Evolutionary conservation across 768 basidiomycete species (phyloP), one percentile per base, ranked within the genome.

Genomic region (Trametes gibbosa): DNA sequence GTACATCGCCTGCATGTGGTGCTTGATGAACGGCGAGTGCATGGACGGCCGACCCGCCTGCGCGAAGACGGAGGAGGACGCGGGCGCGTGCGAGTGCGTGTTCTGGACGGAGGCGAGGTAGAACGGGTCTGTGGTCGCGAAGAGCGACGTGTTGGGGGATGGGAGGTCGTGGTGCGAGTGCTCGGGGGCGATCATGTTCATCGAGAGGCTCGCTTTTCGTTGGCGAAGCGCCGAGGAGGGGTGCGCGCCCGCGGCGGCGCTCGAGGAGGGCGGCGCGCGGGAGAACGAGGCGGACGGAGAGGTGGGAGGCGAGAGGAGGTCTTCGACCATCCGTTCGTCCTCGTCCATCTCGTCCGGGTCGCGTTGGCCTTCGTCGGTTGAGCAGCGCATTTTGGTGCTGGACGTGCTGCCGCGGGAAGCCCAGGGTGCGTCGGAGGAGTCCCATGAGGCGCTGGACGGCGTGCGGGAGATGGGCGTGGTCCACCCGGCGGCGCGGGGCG

Each of bases 111-210:
- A 74, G 21, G 80, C 77, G 58, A 79, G 63, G 63, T 77, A 81
- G 66, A 81, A 81, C 17, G 79, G 80, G 61, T 81, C 80, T 10
- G 79, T 76, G 51, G 77, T 75, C 1, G 77, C 69, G 65, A 80
- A 80, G 29, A 70, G 63, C 34, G 77, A 76, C 40, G 66, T 51
- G 52, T 41, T 74, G 51, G 63, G 43, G 16, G 70, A 50, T 19
- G 69, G 54, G 19, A 70, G 63, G 37, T 69, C 66, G 59, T 69
- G 64, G 39, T 63, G 58, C 29, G 54, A 46, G 35, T 59, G 53
- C 46, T 63, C 60, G 49, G 58, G 54, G 12, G 61, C 55, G 21
- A 53, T 46, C 61, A 57, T 57, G 56, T 57, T 50, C 56, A 59
- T 53, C 51, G 62, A 63, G 35, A 59, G 56, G 43, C 62, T 63